Evolutionary conservation across 148 eudicot genomes (phyloP).

Genomic region (Linanthus parryae): DNA sequence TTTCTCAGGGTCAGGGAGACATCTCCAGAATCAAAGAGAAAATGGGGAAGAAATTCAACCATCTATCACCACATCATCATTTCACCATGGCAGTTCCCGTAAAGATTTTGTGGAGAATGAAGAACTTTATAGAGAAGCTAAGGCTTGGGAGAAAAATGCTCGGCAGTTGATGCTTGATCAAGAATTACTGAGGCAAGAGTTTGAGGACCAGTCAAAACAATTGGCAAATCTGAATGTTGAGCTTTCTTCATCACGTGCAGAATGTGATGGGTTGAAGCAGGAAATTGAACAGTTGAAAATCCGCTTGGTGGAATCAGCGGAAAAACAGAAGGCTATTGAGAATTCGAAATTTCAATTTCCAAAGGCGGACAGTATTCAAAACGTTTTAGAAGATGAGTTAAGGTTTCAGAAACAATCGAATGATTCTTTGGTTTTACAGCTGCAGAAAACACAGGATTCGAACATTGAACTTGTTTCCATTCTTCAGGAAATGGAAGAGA

Average conservation of each 20-base stretch:
- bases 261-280: constrained; percentile 34
- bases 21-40: constrained; percentile 18
- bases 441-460: constrained; percentile 60
- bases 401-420: constrained; percentile 39
- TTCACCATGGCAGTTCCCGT: constrained; percentile 25
- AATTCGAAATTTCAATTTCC: constrained; percentile 26
- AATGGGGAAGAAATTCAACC: constrained; percentile 18
- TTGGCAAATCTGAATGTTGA: constrained; percentile 35
- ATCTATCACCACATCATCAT: constrained; percentile 24
- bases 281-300: constrained; percentile 35
- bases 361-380: constrained; percentile 24
- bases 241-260: constrained; percentile 38
- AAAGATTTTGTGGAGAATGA: constrained; percentile 38
- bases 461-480: constrained; percentile 59
- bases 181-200: constrained; percentile 35
- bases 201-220: constrained; percentile 34
- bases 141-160: constrained; percentile 53
- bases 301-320: constrained; percentile 27
- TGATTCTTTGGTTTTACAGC: constrained; percentile 36
- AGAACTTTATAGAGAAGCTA: constrained; percentile 43
- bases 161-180: constrained; percentile 37
- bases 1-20: constrained; percentile 17
- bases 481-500: constrained; percentile 69
- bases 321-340: constrained; percentile 20
- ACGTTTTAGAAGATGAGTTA: constrained; percentile 48